These are phyloP conservation scores for Candida endomychidarum DNA, from an alignment of 805 yeast genomes.

Conservation along the genomic window DNA sequence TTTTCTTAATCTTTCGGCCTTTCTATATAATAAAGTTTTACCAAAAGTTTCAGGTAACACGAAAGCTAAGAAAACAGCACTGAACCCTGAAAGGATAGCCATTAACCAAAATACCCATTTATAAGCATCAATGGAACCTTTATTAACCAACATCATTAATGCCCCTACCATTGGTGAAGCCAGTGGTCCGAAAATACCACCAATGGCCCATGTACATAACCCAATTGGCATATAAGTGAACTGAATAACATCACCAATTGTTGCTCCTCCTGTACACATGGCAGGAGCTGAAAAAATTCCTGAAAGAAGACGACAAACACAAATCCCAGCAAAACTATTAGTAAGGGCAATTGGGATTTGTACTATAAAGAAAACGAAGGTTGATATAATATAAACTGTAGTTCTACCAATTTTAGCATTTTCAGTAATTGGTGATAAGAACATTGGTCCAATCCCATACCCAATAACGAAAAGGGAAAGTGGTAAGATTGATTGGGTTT, in stretches of 20 bases:
- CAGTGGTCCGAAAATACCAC: constrained; percentile 55
- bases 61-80: constrained; percentile 34
- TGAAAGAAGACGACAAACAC: constrained; percentile 51
- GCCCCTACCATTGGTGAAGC: constrained; percentile 60
- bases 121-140: constrained; percentile 3
- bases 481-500: constrained; percentile 49
- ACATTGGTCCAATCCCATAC: constrained; percentile 62
- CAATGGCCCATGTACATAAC: constrained; percentile 52
- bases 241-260: constrained; percentile 49
- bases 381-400: constrained; percentile 46
- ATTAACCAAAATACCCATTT: constrained; percentile 52
- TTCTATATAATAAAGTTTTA: constrained; percentile 45
- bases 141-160: constrained; percentile 47
- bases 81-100: constrained; percentile 39
- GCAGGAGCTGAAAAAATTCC: constrained; percentile 60
- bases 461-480: constrained; percentile 59
- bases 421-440: constrained; percentile 61
- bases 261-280: constrained; percentile 59
- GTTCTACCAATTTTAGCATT: constrained; percentile 55
- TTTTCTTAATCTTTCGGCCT: constrained; percentile 48
- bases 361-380: constrained; percentile 49
- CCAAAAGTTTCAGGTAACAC: constrained; percentile 50
- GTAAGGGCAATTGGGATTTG: constrained; percentile 60
- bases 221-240: constrained; percentile 46
- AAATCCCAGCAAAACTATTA: constrained; percentile 50